These are phyloP conservation scores for Colletotrichum truncatum DNA, from an alignment of 2,329 filamentous ascomycete species.

Conservation along the genomic window DNA sequence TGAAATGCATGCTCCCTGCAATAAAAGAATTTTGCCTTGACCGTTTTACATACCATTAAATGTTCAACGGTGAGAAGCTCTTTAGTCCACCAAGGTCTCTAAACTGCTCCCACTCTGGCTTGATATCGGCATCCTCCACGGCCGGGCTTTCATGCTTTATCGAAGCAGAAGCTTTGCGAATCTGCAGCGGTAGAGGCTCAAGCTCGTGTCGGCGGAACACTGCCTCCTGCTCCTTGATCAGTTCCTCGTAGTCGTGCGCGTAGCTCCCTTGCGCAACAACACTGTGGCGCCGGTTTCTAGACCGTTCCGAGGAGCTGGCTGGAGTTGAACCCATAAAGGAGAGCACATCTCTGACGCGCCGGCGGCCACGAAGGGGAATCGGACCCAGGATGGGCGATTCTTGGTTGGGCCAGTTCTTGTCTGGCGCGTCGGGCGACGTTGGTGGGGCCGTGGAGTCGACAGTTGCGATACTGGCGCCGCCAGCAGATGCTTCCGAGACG, in stretches of 20 bases:
- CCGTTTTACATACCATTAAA: background rate
- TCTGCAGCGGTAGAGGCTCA: slow-evolving; percentile 32
- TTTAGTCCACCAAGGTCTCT: slow-evolving; percentile 56
- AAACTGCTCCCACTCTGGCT: slow-evolving; percentile 57
- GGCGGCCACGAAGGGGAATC: slow-evolving; percentile 37
- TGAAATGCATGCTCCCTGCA: background rate
- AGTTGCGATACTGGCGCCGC: slow-evolving; percentile 37
- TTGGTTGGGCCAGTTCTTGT: slow-evolving; percentile 16
- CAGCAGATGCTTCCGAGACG: slow-evolving; percentile 36
- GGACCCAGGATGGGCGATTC: slow-evolving; percentile 24
- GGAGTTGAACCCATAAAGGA: slow-evolving; percentile 4
- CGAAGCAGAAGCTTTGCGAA: slow-evolving; percentile 28
- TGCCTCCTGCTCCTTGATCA: slow-evolving; percentile 33
- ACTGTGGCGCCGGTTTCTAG: slow-evolving; percentile 1
- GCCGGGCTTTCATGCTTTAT: slow-evolving; percentile 9
- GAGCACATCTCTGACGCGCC: slow-evolving; percentile 35
- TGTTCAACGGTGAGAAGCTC: slow-evolving; percentile 6
- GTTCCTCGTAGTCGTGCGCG: slow-evolving; percentile 36
- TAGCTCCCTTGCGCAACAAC: slow-evolving; percentile 29
- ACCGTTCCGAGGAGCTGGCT: background rate
- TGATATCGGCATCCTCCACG: slow-evolving; percentile 33
- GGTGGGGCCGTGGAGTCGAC: slow-evolving; percentile 37
- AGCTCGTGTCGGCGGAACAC: slow-evolving; percentile 22
- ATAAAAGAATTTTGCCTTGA: too few species aligned
- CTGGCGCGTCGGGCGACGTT: slow-evolving; percentile 33